Base-by-base conservation (phyloP, 768 basidiomycete genomes). In the Mycena pura region DNA sequence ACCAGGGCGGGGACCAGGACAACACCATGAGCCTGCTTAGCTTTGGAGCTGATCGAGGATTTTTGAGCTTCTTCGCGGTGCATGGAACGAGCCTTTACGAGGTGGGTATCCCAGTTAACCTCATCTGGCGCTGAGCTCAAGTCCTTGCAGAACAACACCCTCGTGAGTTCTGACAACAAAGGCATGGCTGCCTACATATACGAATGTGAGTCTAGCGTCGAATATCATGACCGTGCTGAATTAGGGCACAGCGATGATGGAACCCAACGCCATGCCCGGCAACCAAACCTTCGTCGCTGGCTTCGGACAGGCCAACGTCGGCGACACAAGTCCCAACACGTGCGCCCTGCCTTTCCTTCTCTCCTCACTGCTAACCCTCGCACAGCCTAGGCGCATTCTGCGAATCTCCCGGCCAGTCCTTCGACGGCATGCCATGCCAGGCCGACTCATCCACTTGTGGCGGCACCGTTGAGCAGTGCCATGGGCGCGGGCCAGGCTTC, bases 101-200 rank as follows among this genome's bases (percentile, higher is more conserved):
- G 76, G 91, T 91, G 65, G 19, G 71, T 57, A 22, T 21, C 14
- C 5, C 3, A 17, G 25, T 21, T 8, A 15, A 13, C 29, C 13
- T 1, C 27, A 10, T 24, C 22, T 22, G 11, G n/a, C 14, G 7
- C 43, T 47, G 1, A 7, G 2, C 25, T 27, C 40, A 29, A 21
- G 6, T 31, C 22, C 62, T 52, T 40, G 25, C 63, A 92, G 89
- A 93, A 93, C 70, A 93, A 92, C 63, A 92, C 91, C 1, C 77
- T 92, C n/a, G 83, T 93, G 28, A 92, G 90, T 72, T 74, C 82
- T 3, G 92, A 93, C 73, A 93, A 93, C 77, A 93, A 93, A 72
- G 92, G 92, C 38, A 92, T 93, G 90, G 90, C 91, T 3, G 90
- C 90, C 8, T 88, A 84, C 72, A 70, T 92, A 17, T 93, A 91